Evolutionary conservation across 164 flowering plant species (phyloP).

Genomic region (Liquidambar formosana): DNA sequence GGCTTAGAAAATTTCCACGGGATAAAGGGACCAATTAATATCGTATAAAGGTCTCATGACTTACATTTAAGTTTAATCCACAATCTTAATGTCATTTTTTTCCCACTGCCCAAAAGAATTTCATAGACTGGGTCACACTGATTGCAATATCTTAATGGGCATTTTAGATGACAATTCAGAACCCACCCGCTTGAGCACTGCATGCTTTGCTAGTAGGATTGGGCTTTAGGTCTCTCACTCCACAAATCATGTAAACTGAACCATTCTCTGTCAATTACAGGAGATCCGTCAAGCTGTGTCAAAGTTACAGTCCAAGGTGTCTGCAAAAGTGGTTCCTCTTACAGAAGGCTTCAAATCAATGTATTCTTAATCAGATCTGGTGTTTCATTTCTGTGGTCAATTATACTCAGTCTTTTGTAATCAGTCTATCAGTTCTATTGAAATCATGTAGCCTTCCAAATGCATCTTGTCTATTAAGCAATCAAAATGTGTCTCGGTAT

Average conservation of each 20-base stretch:
- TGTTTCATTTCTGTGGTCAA: no score
- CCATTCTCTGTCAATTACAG: conserved; percentile 31
- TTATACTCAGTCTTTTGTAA: neutral
- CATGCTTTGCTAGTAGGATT: no score
- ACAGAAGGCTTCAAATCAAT: conserved; percentile 88
- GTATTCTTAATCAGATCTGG: conserved; percentile 21
- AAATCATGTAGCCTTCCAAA: neutral
- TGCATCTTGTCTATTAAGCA: neutral
- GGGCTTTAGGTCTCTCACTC: neutral
- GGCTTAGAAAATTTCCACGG: no score
- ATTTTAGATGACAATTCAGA: no score
- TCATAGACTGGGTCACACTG: no score
- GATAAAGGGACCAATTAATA: no score
- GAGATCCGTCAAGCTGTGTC: conserved; percentile 72
- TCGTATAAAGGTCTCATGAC: no score
- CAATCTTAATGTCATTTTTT: no score
- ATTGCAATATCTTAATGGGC: no score
- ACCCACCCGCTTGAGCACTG: neutral
- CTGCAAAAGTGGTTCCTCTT: conserved; percentile 77
- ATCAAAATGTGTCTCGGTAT: no score
- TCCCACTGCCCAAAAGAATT: no score
- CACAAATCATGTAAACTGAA: neutral
- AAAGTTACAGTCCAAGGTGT: conserved; percentile 68
- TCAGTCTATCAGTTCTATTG: neutral
- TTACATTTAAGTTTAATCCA: no score